phyloP scores from a whole-genome alignment of 2,329 filamentous ascomycete genomes.

The Onygenales sp. region DNA sequence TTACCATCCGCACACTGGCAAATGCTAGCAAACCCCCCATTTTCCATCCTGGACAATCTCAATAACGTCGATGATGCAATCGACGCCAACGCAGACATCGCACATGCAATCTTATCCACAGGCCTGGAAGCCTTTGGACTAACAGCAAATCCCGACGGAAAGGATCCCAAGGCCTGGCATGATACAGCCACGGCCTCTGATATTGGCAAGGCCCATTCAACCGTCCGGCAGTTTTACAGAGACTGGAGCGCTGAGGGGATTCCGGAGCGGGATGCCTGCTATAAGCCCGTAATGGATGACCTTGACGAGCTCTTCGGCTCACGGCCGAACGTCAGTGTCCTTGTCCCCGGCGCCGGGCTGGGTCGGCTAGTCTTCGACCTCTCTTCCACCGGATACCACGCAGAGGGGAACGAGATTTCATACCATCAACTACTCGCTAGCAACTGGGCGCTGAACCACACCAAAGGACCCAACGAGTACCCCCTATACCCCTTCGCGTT shows the following conservation, averaged over 20 bases:
- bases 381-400: constrained; percentile 59
- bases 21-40: constrained; percentile 69
- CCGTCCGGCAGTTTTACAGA: constrained; percentile 84
- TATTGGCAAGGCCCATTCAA: constrained; percentile 85
- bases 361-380: constrained; percentile 85
- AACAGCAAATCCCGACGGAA: constrained; percentile 21
- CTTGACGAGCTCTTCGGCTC: constrained; percentile 43
- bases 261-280: constrained; percentile 65
- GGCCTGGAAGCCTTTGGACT: constrained; percentile 60
- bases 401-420: constrained; percentile 91
- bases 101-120: constrained; percentile 63
- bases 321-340: constrained; percentile 47
- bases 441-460: constrained; percentile 47
- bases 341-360: constrained; percentile 84
- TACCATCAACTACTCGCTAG: constrained; percentile 93
- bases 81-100: constrained; percentile 74
- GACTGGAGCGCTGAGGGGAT: constrained; percentile 82
- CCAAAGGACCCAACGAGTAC: constrained; percentile 51
- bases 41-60: constrained; percentile 71
- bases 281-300: constrained; percentile 60
- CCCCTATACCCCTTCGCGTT: constrained; percentile 77
- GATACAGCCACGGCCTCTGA: constrained; percentile 63
- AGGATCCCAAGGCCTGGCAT: constrained; percentile 49
- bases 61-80: constrained; percentile 77
- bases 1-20: constrained; percentile 76